These are phyloP conservation scores for Aspergillus jensenii DNA, from an alignment of 2,329 filamentous ascomycete species.

Conservation along the genomic window DNA sequence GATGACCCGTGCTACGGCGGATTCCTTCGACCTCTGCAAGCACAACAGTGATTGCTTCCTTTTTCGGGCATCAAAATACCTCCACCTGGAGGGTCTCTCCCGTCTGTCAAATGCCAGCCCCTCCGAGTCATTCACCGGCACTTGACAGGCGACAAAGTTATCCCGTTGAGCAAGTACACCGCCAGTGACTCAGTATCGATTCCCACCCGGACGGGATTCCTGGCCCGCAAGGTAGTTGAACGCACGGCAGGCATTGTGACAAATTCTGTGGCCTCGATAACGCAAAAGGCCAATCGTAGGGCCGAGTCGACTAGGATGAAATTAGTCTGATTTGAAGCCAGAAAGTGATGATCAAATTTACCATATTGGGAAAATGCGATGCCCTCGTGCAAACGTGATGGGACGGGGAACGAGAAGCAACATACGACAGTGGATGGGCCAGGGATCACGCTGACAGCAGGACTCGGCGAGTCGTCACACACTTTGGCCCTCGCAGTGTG, in stretches of 20 bases:
- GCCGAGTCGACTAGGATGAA: not conserved
- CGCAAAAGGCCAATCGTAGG: not conserved
- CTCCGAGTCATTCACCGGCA: not conserved
- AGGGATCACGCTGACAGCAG: slow-evolving; percentile 7
- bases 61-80: slow-evolving; percentile 1
- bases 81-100: not conserved
- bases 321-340: not conserved
- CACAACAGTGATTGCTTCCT: not conserved
- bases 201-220: too few relatives aligned
- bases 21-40: slow-evolving; percentile 2
- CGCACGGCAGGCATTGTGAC: slow-evolving; percentile 6
- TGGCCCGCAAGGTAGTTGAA: not conserved
- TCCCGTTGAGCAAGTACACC: too few relatives aligned
- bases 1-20: slow-evolving; percentile 4
- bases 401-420: not conserved
- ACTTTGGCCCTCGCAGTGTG: not conserved
- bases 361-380: slow-evolving; percentile 18
- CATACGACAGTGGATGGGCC: not conserved
- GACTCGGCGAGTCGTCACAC: not conserved
- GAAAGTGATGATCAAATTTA: not conserved
- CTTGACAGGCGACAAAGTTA: too few relatives aligned
- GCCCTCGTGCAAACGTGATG: not conserved
- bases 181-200: too few relatives aligned
- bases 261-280: slow-evolving; percentile 3
- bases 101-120: not conserved